Evolutionary conservation across 2,329 filamentous ascomycete species (phyloP).

Genomic region (Fusarium solani-melongenae): DNA sequence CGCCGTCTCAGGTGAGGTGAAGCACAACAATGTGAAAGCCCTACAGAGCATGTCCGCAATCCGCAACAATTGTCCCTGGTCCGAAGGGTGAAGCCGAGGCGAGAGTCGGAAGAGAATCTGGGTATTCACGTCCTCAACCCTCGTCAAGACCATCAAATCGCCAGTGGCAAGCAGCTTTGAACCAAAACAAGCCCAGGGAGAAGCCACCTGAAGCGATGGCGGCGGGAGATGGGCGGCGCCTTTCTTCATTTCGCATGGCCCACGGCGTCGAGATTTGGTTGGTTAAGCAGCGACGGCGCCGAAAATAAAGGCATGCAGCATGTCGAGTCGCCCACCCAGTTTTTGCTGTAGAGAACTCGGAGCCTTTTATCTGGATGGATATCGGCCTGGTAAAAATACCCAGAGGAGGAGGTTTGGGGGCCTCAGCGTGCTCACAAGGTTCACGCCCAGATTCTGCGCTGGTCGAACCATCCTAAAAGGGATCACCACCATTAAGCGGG

Average conservation of each 20-base stretch:
- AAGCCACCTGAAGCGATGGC: slow-evolving; percentile 33
- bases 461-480: neutral
- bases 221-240: slow-evolving; percentile 35
- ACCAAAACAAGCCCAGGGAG: slow-evolving; percentile 20
- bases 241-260: slow-evolving; percentile 30
- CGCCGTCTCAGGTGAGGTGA: slow-evolving; percentile 50
- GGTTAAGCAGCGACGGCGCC: slow-evolving; percentile 10
- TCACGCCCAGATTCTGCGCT: neutral
- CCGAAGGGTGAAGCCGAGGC: slow-evolving; percentile 7
- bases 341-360: neutral
- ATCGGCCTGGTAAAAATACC: neutral
- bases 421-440: neutral
- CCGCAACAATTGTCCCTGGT: neutral
- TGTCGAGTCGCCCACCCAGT: neutral
- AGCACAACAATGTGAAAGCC: slow-evolving; percentile 21
- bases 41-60: neutral
- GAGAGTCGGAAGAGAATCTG: slow-evolving; percentile 5
- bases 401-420: neutral
- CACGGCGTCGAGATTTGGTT: slow-evolving; percentile 24
- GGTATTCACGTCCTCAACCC: neutral
- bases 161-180: slow-evolving; percentile 20
- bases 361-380: neutral
- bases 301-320: slow-evolving; percentile 10
- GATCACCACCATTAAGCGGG: neutral
- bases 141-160: slow-evolving; percentile 1